Percentiles rank a stretch among this genome's conserved stretches.
These are phyloP conservation scores for Rhodosorus marinus DNA, from an alignment of 23 red algal species.

Conservation along the genomic window DNA sequence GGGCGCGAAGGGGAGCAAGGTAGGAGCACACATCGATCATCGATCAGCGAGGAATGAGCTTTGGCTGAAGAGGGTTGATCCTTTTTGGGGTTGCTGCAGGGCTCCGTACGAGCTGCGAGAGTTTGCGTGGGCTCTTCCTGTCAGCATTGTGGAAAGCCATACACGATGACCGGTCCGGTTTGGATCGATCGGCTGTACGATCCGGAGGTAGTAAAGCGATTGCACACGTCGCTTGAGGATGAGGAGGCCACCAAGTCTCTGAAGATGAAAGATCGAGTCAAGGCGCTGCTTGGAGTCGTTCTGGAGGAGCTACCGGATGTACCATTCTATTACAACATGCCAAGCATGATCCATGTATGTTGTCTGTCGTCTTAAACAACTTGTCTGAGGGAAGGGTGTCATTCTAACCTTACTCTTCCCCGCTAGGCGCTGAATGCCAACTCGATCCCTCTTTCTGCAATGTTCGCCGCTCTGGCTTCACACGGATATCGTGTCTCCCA, in stretches of 20 bases:
- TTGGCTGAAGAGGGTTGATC: neutral
- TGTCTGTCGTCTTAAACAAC: no score
- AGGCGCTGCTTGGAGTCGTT: constrained; percentile 45
- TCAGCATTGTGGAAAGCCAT: constrained; percentile 13
- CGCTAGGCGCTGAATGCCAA: constrained; percentile 29
- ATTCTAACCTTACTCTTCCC: no score
- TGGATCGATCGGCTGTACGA: constrained; percentile 46
- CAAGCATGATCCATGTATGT: no score
- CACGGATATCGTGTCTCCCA: constrained; percentile 54
- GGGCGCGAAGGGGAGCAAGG: constrained; percentile 1
- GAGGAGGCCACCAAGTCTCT: constrained; percentile 13
- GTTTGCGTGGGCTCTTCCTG: constrained; percentile 1
- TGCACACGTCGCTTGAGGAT: constrained; percentile 14
- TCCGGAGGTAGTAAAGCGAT: constrained; percentile 17
- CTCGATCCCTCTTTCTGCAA: constrained; percentile 26
- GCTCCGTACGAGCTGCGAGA: neutral
- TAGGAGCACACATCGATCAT: constrained; percentile 6
- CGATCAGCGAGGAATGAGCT: constrained; percentile 1
- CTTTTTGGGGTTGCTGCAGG: neutral
- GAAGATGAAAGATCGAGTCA: constrained; percentile 38
- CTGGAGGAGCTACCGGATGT: constrained; percentile 27
- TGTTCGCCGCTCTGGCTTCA: constrained; percentile 10
- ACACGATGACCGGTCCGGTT: constrained; percentile 56
- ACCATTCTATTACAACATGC: constrained; percentile 57
- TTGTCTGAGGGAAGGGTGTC: no score